phyloP scores from a whole-genome alignment of 1,284 basidiomycete species.

The Irpex sp. region DNA sequence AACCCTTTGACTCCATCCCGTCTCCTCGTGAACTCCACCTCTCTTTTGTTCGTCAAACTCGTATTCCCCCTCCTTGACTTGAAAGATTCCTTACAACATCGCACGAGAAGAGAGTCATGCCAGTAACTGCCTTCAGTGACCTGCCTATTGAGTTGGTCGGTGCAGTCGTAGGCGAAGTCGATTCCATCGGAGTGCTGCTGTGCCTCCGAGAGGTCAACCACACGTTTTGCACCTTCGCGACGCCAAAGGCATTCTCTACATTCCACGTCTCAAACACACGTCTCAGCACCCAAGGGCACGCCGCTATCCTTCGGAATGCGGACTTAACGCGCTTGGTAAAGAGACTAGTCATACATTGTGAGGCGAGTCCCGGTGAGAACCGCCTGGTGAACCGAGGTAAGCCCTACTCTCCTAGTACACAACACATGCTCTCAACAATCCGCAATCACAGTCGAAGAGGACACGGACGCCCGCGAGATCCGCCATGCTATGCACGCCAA shows the following conservation, averaged over 20 bases:
- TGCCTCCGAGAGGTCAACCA: slow-evolving; percentile 14
- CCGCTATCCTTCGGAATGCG: slow-evolving; percentile 7
- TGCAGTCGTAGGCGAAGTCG: slow-evolving; percentile 13
- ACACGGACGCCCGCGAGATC: slow-evolving; percentile 7
- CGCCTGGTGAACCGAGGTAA: slow-evolving; percentile 5
- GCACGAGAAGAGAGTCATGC: not conserved
- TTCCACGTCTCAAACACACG: slow-evolving; percentile 13
- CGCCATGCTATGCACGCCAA: slow-evolving; percentile 4
- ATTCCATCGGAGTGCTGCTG: slow-evolving; percentile 10
- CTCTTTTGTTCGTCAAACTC: not conserved
- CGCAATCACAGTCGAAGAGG: slow-evolving; percentile 2
- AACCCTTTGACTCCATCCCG: not conserved
- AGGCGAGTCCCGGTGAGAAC: slow-evolving; percentile 6
- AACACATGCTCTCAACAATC: not conserved
- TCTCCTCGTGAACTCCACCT: not conserved
- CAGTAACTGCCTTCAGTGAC: slow-evolving; percentile 2
- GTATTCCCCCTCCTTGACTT: not conserved
- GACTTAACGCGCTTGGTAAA: slow-evolving; percentile 13
- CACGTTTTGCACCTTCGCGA: slow-evolving; percentile 15
- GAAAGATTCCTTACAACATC: not conserved
- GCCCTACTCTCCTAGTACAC: not conserved
- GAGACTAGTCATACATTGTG: slow-evolving; percentile 13
- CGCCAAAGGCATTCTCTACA: slow-evolving; percentile 14
- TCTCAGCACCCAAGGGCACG: slow-evolving; percentile 4
- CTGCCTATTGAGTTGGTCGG: slow-evolving; percentile 16